These are phyloP conservation scores for Dryas alaskensis DNA, from an alignment of 306 rosid genomes.

Conservation along the genomic window DNA sequence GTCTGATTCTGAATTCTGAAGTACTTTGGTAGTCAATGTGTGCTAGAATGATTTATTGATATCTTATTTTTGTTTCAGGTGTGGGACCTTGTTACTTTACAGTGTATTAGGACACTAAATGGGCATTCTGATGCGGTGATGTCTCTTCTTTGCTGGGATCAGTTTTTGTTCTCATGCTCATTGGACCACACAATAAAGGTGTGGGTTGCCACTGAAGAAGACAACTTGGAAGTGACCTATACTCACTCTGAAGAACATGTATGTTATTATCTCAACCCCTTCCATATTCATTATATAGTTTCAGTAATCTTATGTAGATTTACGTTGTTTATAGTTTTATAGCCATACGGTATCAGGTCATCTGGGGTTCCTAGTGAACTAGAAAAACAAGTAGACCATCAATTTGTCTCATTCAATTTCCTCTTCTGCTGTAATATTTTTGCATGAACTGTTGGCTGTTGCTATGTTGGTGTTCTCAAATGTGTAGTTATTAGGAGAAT, in stretches of 20 bases:
- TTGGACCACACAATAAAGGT: slow-evolving; percentile 34
- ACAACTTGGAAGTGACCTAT: slow-evolving; percentile 27
- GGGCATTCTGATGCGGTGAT: slow-evolving; percentile 39
- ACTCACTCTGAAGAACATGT: slow-evolving; percentile 33
- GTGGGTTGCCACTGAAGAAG: slow-evolving; percentile 28
- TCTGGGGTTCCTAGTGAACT: neutral
- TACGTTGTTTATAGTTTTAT: neutral
- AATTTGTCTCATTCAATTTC: neutral
- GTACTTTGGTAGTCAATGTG: neutral
- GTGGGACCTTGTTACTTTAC: slow-evolving; percentile 42
- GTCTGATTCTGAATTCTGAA: neutral
- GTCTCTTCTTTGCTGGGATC: slow-evolving; percentile 49
- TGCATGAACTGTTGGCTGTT: neutral
- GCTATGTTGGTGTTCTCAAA: neutral
- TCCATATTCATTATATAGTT: neutral
- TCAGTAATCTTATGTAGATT: neutral
- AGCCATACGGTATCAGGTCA: too few relatives aligned
- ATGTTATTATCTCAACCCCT: slow-evolving; percentile 10
- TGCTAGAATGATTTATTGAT: neutral
- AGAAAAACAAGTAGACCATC: neutral
- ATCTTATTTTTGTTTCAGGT: slow-evolving; percentile 28
- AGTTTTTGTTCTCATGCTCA: slow-evolving; percentile 22
- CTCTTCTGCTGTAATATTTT: neutral
- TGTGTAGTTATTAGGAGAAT: neutral
- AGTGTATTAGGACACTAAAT: slow-evolving; percentile 37